A percentile compares a stretch with the other conserved stretches of the same genome.
phyloP scores from a whole-genome alignment of 352 stramenopile genomes.

The Achlya hypogyna region DNA sequence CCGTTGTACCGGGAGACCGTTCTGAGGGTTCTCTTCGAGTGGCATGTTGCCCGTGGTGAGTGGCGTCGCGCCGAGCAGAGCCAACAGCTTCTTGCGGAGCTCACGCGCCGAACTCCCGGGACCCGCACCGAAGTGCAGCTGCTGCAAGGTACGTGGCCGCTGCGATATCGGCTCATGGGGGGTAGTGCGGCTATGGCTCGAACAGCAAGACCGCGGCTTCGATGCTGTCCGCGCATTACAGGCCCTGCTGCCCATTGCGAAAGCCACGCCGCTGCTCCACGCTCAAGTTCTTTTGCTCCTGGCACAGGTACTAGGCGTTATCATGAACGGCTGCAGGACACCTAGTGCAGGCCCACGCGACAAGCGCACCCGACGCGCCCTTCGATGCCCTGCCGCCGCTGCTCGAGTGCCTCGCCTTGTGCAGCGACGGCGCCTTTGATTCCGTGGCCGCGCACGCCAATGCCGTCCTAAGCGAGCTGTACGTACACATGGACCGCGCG shows the following conservation, averaged over 20 bases:
- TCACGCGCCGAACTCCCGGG: neutral
- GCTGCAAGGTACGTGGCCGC: neutral
- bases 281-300: neutral
- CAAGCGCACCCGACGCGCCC: neutral
- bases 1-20: neutral
- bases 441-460: conserved; percentile 34
- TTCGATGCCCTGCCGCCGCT: conserved; percentile 28
- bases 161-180: neutral
- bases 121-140: neutral
- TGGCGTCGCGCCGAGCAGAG: neutral
- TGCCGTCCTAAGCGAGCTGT: conserved; percentile 31
- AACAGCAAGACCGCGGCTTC: neutral
- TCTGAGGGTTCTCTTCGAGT: conserved; percentile 8
- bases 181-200: neutral
- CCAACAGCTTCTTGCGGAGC: neutral
- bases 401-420: conserved; percentile 38
- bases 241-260: neutral
- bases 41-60: neutral
- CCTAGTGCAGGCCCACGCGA: neutral
- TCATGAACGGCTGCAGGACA: neutral
- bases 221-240: neutral
- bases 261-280: neutral
- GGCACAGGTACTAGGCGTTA: too few species aligned
- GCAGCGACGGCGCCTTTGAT: conserved; percentile 33
- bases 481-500: conserved; percentile 30